phyloP scores from a whole-genome alignment of 345 rosid genomes.

The Hibiscus syriacus region DNA sequence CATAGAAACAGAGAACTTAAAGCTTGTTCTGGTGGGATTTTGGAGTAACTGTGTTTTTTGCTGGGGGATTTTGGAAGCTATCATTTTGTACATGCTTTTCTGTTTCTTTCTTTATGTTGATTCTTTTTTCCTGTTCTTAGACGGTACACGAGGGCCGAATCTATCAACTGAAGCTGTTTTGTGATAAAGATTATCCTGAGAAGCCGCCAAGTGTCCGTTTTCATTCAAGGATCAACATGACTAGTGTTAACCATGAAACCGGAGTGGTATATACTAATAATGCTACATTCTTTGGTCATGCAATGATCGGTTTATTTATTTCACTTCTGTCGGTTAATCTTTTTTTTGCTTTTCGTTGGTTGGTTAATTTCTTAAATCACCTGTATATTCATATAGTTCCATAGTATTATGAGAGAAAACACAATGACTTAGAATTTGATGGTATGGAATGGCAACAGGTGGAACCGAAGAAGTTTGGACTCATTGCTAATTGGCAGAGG shows the following conservation, averaged over 20 bases:
- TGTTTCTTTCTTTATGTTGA: not conserved
- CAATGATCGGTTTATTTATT: not conserved
- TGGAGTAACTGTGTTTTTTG: not conserved
- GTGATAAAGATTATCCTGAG: constrained; percentile 95
- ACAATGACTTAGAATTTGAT: too few species aligned
- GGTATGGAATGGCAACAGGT: constrained; percentile 33
- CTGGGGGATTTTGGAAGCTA: not conserved
- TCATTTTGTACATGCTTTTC: not conserved
- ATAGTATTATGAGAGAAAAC: not conserved
- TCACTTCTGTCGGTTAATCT: not conserved
- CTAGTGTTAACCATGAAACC: constrained; percentile 88
- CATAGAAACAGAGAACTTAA: not conserved
- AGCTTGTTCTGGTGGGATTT: not conserved
- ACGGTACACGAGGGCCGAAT: constrained; percentile 95
- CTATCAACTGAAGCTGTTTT: constrained; percentile 93
- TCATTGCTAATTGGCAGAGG: constrained; percentile 71
- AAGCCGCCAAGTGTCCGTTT: constrained; percentile 93
- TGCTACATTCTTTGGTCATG: not conserved
- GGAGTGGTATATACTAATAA: constrained; percentile 30
- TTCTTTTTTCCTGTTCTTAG: constrained; percentile 26
- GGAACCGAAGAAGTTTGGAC: constrained; percentile 62
- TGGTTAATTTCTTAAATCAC: too few species aligned
- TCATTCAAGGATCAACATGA: constrained; percentile 89
- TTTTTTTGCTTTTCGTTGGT: not conserved
- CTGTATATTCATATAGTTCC: not conserved